phyloP scores from a whole-genome alignment of 2,329 filamentous ascomycete genomes.

The Talaromyces sp. region DNA sequence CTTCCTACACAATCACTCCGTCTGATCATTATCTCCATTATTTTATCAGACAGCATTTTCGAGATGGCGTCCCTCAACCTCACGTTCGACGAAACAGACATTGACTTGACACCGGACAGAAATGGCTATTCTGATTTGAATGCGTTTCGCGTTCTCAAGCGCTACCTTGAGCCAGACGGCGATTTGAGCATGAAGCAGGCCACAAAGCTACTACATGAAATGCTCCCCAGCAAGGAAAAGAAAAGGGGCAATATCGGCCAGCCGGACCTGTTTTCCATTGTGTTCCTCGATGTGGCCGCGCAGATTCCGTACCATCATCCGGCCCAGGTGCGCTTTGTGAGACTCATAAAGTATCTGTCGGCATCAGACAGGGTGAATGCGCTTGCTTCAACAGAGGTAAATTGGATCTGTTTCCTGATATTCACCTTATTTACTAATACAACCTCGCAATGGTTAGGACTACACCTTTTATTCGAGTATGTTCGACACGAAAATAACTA shows the following conservation, averaged over 20 bases:
- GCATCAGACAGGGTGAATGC: neutral
- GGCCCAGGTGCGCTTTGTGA: neutral
- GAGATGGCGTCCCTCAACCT: neutral
- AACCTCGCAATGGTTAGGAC: neutral
- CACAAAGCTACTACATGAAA: neutral
- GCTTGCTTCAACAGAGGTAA: neutral
- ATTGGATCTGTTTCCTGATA: neutral
- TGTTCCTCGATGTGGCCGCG: neutral
- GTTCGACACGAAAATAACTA: neutral
- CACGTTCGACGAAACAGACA: neutral
- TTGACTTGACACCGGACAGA: neutral
- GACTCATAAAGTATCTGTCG: neutral
- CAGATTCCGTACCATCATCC: constrained; percentile 2
- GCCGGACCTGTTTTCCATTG: neutral
- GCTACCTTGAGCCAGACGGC: neutral
- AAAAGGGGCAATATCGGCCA: neutral
- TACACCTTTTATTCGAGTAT: neutral
- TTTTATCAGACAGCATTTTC: neutral
- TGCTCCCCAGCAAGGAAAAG: neutral
- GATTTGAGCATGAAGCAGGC: neutral
- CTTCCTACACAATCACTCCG: neutral
- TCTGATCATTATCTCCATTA: neutral
- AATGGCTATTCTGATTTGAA: constrained; percentile 1
- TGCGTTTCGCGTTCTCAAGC: neutral
- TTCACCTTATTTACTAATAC: neutral